Evolutionary conservation across 306 rosid species (phyloP), one percentile per base, ranked within the genome.

Genomic region (Quercus mongolica): DNA sequence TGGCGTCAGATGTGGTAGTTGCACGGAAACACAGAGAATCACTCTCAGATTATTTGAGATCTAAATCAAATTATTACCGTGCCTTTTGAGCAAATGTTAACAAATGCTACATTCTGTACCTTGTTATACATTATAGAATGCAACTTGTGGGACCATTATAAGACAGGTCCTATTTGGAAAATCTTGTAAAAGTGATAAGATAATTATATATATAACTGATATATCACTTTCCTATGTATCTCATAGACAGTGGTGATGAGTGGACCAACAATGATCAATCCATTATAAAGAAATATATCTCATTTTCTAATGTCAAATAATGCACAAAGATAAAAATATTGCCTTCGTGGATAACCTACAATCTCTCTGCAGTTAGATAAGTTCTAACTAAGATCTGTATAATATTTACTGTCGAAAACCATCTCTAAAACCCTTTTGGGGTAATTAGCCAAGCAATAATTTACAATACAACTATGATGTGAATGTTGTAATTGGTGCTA

Each of bases 171-270:
- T 82, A 19, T n/a, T 46, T 78, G 76, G 74, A 56, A 78, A 80
- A 85, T 84, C 54, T 64, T 56, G 72, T 67, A 78, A 71, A 85
- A 79, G 19, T 20, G 56, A 56, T 65, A 73, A 44, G 74, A 71
- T n/a, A 62, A 75, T 63, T 74, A 33, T 76, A 51, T 65, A 73
- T 25, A 71, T 51, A 20, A 78, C n/a, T 28, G 86, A 84, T 78
- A 75, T 83, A 57, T 86, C 91, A 75, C 80, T 87, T 71, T 85
- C 90, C 19, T 57, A 74, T 59, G 71, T 35, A 69, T 71, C n/a
- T 78, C 46, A 69, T 85, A 54, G 54, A 33, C 51, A 31, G 73
- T 35, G 49, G 81, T 73, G 73, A 74, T 12, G 54, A 75, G 74
- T 73, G 83, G 84, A 74, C 88, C 83, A 82, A 80, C 70, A 58